phyloP scores from a whole-genome alignment of 805 yeast species.

The Kuraishia piskuri region DNA sequence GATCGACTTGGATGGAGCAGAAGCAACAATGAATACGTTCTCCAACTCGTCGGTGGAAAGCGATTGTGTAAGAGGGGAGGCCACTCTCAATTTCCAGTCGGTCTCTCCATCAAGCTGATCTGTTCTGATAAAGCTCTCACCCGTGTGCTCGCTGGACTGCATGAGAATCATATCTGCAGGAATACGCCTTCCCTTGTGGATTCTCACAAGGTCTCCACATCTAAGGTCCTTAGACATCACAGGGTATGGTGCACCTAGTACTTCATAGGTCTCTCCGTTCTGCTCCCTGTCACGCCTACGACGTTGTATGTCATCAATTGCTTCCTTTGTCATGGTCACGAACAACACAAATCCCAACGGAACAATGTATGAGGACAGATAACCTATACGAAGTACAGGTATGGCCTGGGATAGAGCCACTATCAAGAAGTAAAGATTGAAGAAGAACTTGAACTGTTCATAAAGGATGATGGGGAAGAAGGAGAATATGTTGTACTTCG shows the following conservation, averaged over 20 bases:
- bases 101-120: constrained; percentile 99
- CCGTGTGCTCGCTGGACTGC: constrained; percentile 72
- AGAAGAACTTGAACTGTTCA: constrained; percentile 95
- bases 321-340: constrained; percentile 94
- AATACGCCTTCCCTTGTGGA: constrained; percentile 76
- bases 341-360: constrained; percentile 89
- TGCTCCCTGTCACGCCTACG: constrained; percentile 86
- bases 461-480: constrained; percentile 84
- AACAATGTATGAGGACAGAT: constrained; percentile 83
- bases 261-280: constrained; percentile 75
- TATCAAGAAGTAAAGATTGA: constrained; percentile 81
- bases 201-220: constrained; percentile 78
- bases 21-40: constrained; percentile 52
- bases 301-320: constrained; percentile 86
- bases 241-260: constrained; percentile 35
- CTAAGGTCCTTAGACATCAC: constrained; percentile 54
- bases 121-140: constrained; percentile 90
- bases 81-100: constrained; percentile 91
- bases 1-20: constrained; percentile 80
- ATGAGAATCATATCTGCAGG: constrained; percentile 91
- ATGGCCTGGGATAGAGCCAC: constrained; percentile 92
- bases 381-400: constrained; percentile 88
- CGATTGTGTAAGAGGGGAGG: constrained; percentile 64
- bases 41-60: constrained; percentile 41
- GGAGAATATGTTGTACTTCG: constrained; percentile 83